A percentile compares a stretch with the other conserved stretches of the same genome.
These are phyloP conservation scores for Erythrophleum ivorense DNA, from an alignment of 331 rosid species.

Conservation along the genomic window DNA sequence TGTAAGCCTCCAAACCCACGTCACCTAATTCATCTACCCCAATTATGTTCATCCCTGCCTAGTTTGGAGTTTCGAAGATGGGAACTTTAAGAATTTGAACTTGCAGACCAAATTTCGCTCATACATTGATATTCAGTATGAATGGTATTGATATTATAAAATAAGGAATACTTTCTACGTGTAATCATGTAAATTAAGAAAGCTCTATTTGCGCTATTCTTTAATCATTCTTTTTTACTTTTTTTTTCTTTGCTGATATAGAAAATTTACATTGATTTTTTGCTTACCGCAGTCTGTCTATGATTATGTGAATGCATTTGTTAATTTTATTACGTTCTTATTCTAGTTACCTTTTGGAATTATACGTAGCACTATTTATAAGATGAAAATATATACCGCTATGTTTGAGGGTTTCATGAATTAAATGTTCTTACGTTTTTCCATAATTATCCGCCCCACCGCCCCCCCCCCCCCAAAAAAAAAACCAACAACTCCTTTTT, in stretches of 20 bases:
- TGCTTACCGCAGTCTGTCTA: not conserved
- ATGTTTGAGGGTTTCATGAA: not conserved
- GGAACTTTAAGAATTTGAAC: constrained; percentile 26
- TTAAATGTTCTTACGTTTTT: too few relatives aligned
- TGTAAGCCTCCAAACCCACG: constrained; percentile 56
- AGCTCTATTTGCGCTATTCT: not conserved
- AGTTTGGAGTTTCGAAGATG: not conserved
- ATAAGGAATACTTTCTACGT: constrained; percentile 26
- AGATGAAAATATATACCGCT: not conserved
- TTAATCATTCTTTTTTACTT: not conserved
- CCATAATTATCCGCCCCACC: too few relatives aligned
- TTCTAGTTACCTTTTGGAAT: not conserved
- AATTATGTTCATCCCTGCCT: constrained; percentile 7
- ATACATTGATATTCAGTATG: constrained; percentile 20
- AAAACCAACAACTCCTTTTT: too few relatives aligned
- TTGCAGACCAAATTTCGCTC: constrained; percentile 15
- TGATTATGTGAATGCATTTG: not conserved
- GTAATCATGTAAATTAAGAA: constrained; percentile 39
- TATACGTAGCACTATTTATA: not conserved
- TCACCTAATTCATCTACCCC: constrained; percentile 23
- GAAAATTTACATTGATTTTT: not conserved
- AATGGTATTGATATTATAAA: constrained; percentile 8
- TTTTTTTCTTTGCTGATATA: not conserved
- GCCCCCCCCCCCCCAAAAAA: too few relatives aligned
- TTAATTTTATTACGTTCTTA: not conserved